Evolutionary conservation across 23 red algal genomes (phyloP).

Genomic region (Gracilaria domingensis): DNA sequence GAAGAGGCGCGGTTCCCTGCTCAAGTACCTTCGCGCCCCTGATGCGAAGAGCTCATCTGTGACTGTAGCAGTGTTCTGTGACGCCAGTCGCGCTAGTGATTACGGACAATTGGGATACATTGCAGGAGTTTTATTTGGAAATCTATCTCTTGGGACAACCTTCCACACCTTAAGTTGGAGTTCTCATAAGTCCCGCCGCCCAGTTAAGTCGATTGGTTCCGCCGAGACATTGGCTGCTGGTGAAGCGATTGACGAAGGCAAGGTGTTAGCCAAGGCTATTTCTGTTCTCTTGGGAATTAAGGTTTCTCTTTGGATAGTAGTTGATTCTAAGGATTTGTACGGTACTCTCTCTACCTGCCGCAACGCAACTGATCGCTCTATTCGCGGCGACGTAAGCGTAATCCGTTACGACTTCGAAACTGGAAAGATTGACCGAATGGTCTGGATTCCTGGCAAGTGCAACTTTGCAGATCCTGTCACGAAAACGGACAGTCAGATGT

Average conservation of each 20-base stretch:
- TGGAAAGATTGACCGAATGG: slow-evolving; percentile 29
- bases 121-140: slow-evolving; percentile 42
- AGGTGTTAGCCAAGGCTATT: slow-evolving; percentile 1
- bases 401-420: slow-evolving; percentile 53
- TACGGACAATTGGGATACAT: slow-evolving; percentile 52
- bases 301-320: slow-evolving; percentile 24
- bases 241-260: slow-evolving; percentile 31
- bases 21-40: too few relatives aligned
- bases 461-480: slow-evolving; percentile 34
- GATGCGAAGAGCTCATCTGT: neutral
- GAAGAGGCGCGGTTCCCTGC: neutral
- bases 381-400: slow-evolving; percentile 9
- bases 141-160: neutral
- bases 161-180: slow-evolving; percentile 16
- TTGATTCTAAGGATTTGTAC: slow-evolving; percentile 34
- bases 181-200: slow-evolving; percentile 32
- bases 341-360: slow-evolving; percentile 6
- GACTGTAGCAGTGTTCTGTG: neutral
- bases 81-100: slow-evolving; percentile 1
- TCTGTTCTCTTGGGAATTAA: neutral
- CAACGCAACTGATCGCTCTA: slow-evolving; percentile 3
- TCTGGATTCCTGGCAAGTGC: slow-evolving; percentile 18
- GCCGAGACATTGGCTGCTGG: slow-evolving; percentile 52
- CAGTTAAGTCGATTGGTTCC: slow-evolving; percentile 45
- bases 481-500: slow-evolving; percentile 18